Conservation (phyloP, 768 basidiomycete species). For the Pisolithus sp. region DNA sequence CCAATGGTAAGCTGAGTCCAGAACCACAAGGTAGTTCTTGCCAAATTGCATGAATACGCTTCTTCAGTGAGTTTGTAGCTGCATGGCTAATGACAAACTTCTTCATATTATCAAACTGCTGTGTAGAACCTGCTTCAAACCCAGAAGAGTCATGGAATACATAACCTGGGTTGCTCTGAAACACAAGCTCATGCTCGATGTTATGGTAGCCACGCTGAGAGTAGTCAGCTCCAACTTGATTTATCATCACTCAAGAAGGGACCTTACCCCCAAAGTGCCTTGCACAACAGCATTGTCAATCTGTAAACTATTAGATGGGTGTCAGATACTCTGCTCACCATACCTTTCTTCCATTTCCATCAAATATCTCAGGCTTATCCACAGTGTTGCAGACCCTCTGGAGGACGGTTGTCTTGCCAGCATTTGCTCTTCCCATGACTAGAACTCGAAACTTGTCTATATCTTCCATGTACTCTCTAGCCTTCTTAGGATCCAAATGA, state of each 20-base stretch:
- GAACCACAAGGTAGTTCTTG: slow-evolving; percentile 4
- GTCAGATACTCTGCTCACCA: not conserved
- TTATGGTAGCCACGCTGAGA: slow-evolving; percentile 26
- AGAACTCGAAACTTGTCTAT: slow-evolving; percentile 29
- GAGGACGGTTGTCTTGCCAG: slow-evolving; percentile 37
- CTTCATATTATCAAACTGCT: slow-evolving; percentile 25
- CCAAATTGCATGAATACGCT: slow-evolving; percentile 37
- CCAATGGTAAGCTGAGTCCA: not conserved
- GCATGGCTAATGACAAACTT: slow-evolving; percentile 26
- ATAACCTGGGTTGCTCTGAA: slow-evolving; percentile 26
- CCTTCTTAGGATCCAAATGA: not conserved
- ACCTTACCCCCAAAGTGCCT: not conserved
- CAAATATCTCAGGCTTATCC: slow-evolving; percentile 25
- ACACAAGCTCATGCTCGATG: slow-evolving; percentile 25
- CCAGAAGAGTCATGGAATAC: slow-evolving; percentile 39
- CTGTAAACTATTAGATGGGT: not conserved
- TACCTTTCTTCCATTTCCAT: slow-evolving; percentile 16
- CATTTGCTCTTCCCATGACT: slow-evolving; percentile 34
- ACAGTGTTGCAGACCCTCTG: slow-evolving; percentile 32
- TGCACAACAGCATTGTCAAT: not conserved
- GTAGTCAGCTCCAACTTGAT: not conserved
- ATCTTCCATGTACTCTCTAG: not conserved
- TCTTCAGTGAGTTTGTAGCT: slow-evolving; percentile 5
- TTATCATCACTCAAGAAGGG: not conserved
- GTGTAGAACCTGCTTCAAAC: slow-evolving; percentile 30